phyloP scores from a whole-genome alignment of 257 asterid species.

The Fraxinus anomala region DNA sequence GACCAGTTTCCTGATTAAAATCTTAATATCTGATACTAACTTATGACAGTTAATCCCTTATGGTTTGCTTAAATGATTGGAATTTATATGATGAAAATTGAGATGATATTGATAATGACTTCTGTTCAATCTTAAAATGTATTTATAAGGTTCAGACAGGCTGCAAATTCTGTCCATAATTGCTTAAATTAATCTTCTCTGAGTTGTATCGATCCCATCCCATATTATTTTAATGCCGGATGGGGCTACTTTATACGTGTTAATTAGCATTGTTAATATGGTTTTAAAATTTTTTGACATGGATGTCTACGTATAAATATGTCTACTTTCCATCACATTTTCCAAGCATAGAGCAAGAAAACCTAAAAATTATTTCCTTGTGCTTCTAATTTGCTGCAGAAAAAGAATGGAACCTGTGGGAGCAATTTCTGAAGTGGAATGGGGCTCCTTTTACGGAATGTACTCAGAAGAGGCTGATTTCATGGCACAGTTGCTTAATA shows the following conservation, averaged over 20 bases:
- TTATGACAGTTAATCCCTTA: conserved; percentile 25
- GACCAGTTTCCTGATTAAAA: conserved; percentile 21
- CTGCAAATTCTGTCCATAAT: conserved; percentile 31
- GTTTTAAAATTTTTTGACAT: no score
- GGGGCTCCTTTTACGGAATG: conserved; percentile 51
- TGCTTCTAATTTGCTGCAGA: background rate
- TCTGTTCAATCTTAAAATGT: conserved; percentile 15
- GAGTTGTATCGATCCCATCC: conserved; percentile 34
- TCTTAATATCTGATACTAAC: conserved; percentile 24
- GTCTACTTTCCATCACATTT: conserved; percentile 14
- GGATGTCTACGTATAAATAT: conserved; percentile 38
- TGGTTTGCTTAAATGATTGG: conserved; percentile 40
- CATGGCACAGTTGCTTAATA: conserved; percentile 56
- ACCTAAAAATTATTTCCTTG: background rate
- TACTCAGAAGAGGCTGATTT: conserved; percentile 55
- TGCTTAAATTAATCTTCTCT: conserved; percentile 29
- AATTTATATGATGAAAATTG: conserved; percentile 12
- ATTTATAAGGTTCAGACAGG: conserved; percentile 33
- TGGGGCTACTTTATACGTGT: conserved; percentile 20
- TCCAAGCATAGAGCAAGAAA: conserved; percentile 21
- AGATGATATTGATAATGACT: conserved; percentile 1
- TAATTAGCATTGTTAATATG: background rate
- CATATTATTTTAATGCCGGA: background rate
- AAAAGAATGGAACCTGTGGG: conserved; percentile 47
- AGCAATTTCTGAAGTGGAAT: conserved; percentile 41